Percentiles rank a stretch among this genome's conserved stretches.
Conservation (phyloP, 1,139 yeast species). For the Candida pseudoviswanathii region DNA sequence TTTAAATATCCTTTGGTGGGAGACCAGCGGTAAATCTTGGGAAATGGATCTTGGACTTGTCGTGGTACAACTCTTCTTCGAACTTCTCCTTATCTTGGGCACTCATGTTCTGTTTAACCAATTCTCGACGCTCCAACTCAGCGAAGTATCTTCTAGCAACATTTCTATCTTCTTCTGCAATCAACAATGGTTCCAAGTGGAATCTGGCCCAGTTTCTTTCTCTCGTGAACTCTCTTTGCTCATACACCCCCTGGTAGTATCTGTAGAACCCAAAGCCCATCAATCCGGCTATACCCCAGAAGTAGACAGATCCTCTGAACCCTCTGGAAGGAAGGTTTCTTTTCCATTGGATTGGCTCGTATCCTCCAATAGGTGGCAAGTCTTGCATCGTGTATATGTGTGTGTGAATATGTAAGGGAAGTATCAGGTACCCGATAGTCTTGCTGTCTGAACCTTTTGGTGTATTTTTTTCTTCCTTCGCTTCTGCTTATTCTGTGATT, state of each 20-base stretch:
- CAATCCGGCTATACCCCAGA: slow-evolving; percentile 62
- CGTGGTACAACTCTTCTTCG: slow-evolving; percentile 47
- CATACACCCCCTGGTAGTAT: slow-evolving; percentile 68
- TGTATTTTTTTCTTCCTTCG: slow-evolving; percentile 1
- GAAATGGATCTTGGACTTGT: slow-evolving; percentile 48
- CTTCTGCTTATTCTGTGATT: slow-evolving; percentile 5
- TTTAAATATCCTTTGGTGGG: slow-evolving; percentile 23
- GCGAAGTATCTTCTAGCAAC: slow-evolving; percentile 71
- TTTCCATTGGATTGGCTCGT: slow-evolving; percentile 87
- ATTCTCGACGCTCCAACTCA: slow-evolving; percentile 67
- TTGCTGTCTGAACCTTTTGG: background rate
- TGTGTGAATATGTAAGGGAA: background rate
- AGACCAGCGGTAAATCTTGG: slow-evolving; percentile 48
- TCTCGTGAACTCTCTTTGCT: slow-evolving; percentile 73
- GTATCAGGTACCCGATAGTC: background rate
- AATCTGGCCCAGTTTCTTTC: slow-evolving; percentile 81
- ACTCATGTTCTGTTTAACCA: slow-evolving; percentile 47
- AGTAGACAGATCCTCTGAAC: slow-evolving; percentile 73
- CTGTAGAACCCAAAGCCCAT: slow-evolving; percentile 75
- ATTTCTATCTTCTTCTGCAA: slow-evolving; percentile 84
- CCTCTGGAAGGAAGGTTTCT: slow-evolving; percentile 86
- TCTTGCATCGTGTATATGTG: slow-evolving; percentile 57
- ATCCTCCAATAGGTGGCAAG: slow-evolving; percentile 86
- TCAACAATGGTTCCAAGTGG: slow-evolving; percentile 69
- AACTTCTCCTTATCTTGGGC: slow-evolving; percentile 43